These are phyloP conservation scores for Picochlorum sp. DNA, from an alignment of 139 green algal genomes.

Conservation along the genomic window DNA sequence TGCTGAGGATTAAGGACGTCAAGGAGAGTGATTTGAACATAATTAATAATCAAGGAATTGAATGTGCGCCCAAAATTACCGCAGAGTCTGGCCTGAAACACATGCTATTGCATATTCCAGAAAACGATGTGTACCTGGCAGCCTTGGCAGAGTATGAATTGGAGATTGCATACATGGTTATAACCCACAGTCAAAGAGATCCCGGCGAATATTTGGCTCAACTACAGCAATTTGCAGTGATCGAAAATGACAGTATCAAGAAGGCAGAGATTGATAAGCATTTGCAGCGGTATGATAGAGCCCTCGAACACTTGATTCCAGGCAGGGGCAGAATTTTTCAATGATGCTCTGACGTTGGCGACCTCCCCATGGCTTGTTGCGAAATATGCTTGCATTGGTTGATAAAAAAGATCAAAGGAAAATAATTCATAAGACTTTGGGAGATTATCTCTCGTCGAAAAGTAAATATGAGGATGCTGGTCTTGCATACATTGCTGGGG, in stretches of 20 bases:
- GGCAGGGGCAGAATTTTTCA: slow-evolving; percentile 47
- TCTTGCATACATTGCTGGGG: slow-evolving; percentile 58
- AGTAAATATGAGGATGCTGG: slow-evolving; percentile 56
- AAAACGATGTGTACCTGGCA: slow-evolving; percentile 70
- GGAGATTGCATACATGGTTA: slow-evolving; percentile 86
- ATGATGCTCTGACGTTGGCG: slow-evolving; percentile 53
- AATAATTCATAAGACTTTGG: slow-evolving; percentile 38
- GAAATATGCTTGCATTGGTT: slow-evolving; percentile 55
- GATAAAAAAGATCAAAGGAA: slow-evolving; percentile 11
- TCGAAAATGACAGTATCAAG: slow-evolving; percentile 24
- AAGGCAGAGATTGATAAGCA: slow-evolving; percentile 63
- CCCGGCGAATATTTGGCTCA: slow-evolving; percentile 82
- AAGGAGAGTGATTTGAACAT: slow-evolving; percentile 50
- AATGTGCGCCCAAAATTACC: not conserved
- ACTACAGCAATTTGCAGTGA: slow-evolving; percentile 52
- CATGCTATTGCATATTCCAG: slow-evolving; percentile 71
- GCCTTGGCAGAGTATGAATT: slow-evolving; percentile 88
- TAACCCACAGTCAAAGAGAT: slow-evolving; percentile 69
- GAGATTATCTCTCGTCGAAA: slow-evolving; percentile 31
- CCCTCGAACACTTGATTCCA: slow-evolving; percentile 58
- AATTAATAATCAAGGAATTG: not conserved
- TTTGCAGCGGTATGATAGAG: slow-evolving; percentile 49
- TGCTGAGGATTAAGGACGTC: slow-evolving; percentile 47
- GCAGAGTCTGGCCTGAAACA: slow-evolving; percentile 71
- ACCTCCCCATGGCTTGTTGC: slow-evolving; percentile 57